Percentiles rank a stretch among this genome's conserved stretches.
Evolutionary conservation across 202 grass and related monocot genomes (phyloP).

Genomic region (Digitaria exilis): DNA sequence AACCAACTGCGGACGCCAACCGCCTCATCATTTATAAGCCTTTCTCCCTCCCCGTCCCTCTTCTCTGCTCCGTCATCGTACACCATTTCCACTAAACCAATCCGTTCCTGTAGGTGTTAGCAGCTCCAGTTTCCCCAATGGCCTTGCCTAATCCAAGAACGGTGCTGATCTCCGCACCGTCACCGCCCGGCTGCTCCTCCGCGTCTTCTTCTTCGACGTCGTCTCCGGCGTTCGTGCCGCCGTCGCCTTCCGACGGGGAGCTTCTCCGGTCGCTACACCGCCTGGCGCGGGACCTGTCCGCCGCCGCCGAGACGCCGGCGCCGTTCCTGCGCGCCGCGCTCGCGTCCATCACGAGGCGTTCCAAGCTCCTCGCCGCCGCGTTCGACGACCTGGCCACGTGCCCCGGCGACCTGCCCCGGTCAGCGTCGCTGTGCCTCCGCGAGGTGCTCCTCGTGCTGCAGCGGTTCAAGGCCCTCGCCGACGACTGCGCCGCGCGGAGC

Average conservation of each 20-base stretch:
- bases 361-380: conserved; percentile 63
- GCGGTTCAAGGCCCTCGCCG: conserved; percentile 66
- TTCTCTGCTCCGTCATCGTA: not conserved
- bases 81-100: conserved; percentile 21
- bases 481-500: conserved; percentile 71
- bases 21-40: conserved; percentile 36
- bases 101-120: not conserved
- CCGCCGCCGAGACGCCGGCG: conserved; percentile 40
- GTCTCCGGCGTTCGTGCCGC: conserved; percentile 18
- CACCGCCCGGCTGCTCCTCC: conserved; percentile 27
- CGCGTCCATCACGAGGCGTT: conserved; percentile 53
- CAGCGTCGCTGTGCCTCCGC: conserved; percentile 69
- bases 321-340: conserved; percentile 53
- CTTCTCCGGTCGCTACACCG: conserved; percentile 67
- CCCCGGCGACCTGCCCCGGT: conserved; percentile 51
- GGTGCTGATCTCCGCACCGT: conserved; percentile 27
- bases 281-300: conserved; percentile 62
- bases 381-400: conserved; percentile 70
- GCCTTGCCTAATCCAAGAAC: conserved; percentile 29
- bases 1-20: conserved; percentile 42
- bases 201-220: not conserved
- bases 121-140: not conserved
- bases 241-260: conserved; percentile 63
- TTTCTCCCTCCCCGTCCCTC: not conserved
- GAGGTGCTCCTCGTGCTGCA: conserved; percentile 89